Evolutionary conservation across 306 rosid species (phyloP).

Genomic region (Astragalus membranaceus): DNA sequence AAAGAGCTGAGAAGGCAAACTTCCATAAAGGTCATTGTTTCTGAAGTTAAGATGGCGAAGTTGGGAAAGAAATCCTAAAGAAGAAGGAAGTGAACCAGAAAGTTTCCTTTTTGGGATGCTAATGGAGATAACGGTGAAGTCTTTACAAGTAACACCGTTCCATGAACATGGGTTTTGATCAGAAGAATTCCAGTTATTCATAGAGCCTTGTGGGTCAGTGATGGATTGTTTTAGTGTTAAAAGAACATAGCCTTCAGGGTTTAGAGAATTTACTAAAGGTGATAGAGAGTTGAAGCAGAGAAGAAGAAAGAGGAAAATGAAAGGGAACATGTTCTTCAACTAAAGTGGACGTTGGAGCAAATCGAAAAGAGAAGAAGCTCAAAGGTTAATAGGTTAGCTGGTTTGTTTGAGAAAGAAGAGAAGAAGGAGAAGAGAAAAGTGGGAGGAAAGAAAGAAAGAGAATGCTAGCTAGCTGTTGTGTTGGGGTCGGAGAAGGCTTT

Average conservation of each 20-base stretch:
- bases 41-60: slow-evolving; percentile 89
- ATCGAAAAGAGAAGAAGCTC: slow-evolving; percentile 11
- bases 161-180: slow-evolving; percentile 78
- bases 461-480: background rate
- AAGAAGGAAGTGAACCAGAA: slow-evolving; percentile 67
- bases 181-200: slow-evolving; percentile 82
- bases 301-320: slow-evolving; percentile 28
- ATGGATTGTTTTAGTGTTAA: slow-evolving; percentile 59
- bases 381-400: slow-evolving; percentile 15
- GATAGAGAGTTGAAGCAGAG: slow-evolving; percentile 38
- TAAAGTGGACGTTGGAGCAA: slow-evolving; percentile 31
- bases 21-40: slow-evolving; percentile 63
- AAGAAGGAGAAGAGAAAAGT: slow-evolving; percentile 1
- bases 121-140: slow-evolving; percentile 62
- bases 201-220: slow-evolving; percentile 59
- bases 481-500: slow-evolving; percentile 4
- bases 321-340: slow-evolving; percentile 27
- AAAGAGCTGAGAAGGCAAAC: slow-evolving; percentile 63
- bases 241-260: slow-evolving; percentile 65
- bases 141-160: slow-evolving; percentile 90
- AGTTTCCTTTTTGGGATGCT: slow-evolving; percentile 83
- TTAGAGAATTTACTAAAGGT: slow-evolving; percentile 43
- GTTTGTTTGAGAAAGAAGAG: slow-evolving; percentile 10
- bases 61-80: slow-evolving; percentile 61
- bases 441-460: background rate